Conservation (phyloP, 163 green algal species). For the Picocystis sp. region DNA sequence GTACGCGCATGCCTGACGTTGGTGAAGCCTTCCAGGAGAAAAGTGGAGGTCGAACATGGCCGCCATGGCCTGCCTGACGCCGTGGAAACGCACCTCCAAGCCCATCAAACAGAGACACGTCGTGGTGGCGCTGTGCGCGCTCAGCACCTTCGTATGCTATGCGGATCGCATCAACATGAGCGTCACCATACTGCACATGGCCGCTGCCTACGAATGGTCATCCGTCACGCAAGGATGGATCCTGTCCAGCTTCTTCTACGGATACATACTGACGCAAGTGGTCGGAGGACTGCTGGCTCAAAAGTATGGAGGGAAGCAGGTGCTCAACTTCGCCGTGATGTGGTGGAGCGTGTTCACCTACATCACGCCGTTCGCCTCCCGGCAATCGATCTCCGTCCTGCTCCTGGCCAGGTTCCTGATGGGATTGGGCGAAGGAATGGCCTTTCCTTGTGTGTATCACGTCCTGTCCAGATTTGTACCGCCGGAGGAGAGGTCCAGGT, state of each 20-base stretch:
- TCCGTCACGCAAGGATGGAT: conserved; percentile 18
- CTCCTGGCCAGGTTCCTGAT: not conserved
- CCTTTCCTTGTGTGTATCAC: not conserved
- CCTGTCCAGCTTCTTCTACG: conserved; percentile 92
- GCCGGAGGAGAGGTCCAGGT: conserved; percentile 1
- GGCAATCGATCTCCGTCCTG: no score
- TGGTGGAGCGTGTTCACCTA: conserved; percentile 3
- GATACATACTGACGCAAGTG: conserved; percentile 87
- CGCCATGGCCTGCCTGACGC: no score
- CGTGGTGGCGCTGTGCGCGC: no score
- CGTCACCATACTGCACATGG: conserved; percentile 7
- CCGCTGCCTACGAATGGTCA: not conserved
- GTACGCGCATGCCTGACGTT: no score
- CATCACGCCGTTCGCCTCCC: not conserved
- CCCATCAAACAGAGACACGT: no score
- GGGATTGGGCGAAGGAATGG: conserved; percentile 3
- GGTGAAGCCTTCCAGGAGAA: no score
- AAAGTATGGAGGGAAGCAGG: no score
- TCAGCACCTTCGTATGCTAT: conserved; percentile 3
- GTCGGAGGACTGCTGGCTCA: conserved; percentile 37
- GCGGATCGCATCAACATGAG: conserved; percentile 5
- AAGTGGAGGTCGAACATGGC: no score
- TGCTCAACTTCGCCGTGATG: no score
- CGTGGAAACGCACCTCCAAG: no score
- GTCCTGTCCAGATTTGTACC: conserved; percentile 2